These are phyloP conservation scores for Chaetomiaceae sp. DNA, from an alignment of 2,329 filamentous ascomycete species.

Conservation along the genomic window DNA sequence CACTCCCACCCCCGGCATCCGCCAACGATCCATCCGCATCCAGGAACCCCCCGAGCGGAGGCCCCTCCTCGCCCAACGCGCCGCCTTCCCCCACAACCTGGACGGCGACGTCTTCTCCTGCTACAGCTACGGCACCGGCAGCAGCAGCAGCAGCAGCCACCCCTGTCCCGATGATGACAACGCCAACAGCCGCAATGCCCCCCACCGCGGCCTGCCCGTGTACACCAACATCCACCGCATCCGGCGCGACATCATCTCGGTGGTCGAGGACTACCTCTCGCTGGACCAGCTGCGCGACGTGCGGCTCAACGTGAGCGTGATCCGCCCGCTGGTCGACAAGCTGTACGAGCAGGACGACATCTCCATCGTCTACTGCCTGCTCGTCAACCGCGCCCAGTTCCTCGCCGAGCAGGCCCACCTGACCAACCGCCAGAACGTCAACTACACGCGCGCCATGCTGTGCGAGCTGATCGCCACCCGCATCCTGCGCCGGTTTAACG, in stretches of 20 bases:
- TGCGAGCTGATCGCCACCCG: slow-evolving; percentile 78
- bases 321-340: slow-evolving; percentile 78
- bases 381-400: slow-evolving; percentile 78
- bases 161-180: background rate
- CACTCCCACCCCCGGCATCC: background rate
- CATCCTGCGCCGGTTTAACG: slow-evolving; percentile 71
- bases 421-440: slow-evolving; percentile 74
- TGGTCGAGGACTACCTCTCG: slow-evolving; percentile 60
- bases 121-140: slow-evolving; percentile 14
- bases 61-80: slow-evolving; percentile 33
- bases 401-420: slow-evolving; percentile 71
- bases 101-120: slow-evolving; percentile 48
- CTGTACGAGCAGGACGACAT: slow-evolving; percentile 75
- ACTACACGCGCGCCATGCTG: slow-evolving; percentile 69
- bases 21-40: slow-evolving; percentile 20
- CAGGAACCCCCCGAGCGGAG: slow-evolving; percentile 24
- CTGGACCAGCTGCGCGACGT: slow-evolving; percentile 74
- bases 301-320: slow-evolving; percentile 74
- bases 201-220: slow-evolving; percentile 61
- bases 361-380: slow-evolving; percentile 76
- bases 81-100: slow-evolving; percentile 33
- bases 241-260: slow-evolving; percentile 57
- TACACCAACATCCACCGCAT: slow-evolving; percentile 75
- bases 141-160: background rate
- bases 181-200: slow-evolving; percentile 34